Evolutionary conservation across 441 rosid genomes (phyloP).

Genomic region (Daphne laureola): DNA sequence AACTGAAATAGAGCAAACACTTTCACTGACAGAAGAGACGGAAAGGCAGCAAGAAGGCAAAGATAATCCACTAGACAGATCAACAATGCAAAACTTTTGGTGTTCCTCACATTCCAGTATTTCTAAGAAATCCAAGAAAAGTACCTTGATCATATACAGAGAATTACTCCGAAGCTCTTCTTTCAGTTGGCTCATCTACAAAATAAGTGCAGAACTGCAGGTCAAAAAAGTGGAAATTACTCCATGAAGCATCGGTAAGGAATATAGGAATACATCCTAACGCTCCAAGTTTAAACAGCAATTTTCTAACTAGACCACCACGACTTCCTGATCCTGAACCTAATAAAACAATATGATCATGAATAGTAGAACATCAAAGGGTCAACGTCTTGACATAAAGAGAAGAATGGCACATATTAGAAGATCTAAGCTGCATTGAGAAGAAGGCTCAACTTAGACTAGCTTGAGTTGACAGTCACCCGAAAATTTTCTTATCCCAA

Average conservation of each 20-base stretch:
- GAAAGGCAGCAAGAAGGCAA: neutral
- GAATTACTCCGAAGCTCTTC: conserved; percentile 64
- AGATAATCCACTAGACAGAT: neutral
- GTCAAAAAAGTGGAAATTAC: conserved; percentile 75
- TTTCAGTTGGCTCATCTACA: conserved; percentile 69
- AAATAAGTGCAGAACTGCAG: conserved; percentile 79
- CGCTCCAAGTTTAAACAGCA: conserved; percentile 1
- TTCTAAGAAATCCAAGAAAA: neutral
- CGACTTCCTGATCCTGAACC: neutral
- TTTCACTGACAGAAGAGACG: conserved; percentile 5
- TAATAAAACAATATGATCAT: neutral
- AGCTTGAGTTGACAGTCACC: too few species aligned
- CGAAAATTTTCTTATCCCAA: too few species aligned
- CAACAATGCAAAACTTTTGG: neutral
- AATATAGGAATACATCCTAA: conserved; percentile 4
- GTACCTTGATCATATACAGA: conserved; percentile 76
- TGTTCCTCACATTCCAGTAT: neutral
- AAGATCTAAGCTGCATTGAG: too few species aligned
- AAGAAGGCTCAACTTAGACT: too few species aligned
- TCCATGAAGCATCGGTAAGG: conserved; percentile 24
- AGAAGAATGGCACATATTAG: too few species aligned
- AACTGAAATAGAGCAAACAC: conserved; percentile 39
- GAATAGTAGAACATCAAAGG: too few species aligned
- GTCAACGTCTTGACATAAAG: too few species aligned
- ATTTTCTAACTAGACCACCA: conserved; percentile 5